phyloP scores from a whole-genome alignment of 306 rosid species.

The Prinsepia uniflora region DNA sequence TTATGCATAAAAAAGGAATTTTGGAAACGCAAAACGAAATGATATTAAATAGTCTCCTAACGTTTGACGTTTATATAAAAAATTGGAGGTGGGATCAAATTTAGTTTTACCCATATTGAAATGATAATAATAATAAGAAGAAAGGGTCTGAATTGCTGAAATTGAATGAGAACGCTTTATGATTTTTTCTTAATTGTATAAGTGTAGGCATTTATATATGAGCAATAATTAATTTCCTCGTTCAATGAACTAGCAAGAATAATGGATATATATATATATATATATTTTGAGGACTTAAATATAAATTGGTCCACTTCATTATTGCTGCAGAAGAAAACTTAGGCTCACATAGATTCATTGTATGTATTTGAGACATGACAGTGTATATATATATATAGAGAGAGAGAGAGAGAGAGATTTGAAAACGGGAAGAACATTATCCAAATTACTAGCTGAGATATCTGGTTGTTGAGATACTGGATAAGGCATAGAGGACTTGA shows the following conservation, averaged over 20 bases:
- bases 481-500: conserved; percentile 21
- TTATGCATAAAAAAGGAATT: too few relatives aligned
- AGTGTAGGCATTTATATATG: too few relatives aligned
- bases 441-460: conserved; percentile 13
- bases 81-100: not conserved
- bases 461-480: conserved; percentile 34
- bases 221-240: not conserved
- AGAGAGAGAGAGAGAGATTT: conserved; percentile 12
- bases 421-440: conserved; percentile 23
- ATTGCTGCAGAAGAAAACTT: conserved; percentile 20
- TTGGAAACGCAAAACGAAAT: too few relatives aligned
- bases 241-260: conserved; percentile 26
- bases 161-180: not conserved
- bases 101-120: not conserved
- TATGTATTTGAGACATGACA: conserved; percentile 32
- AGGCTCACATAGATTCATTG: conserved; percentile 37
- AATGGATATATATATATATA: not conserved
- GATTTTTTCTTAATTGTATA: not conserved
- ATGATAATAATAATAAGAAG: not conserved
- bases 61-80: too few relatives aligned
- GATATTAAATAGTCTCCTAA: too few relatives aligned
- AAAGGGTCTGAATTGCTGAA: not conserved
- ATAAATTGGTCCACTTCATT: conserved; percentile 38
- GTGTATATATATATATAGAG: too few relatives aligned
- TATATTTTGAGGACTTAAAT: too few relatives aligned